Evolutionary conservation across 495 filamentous ascomycete species (phyloP), one percentile per base, ranked within the genome.

Genomic region (Penicillium pancosmium): DNA sequence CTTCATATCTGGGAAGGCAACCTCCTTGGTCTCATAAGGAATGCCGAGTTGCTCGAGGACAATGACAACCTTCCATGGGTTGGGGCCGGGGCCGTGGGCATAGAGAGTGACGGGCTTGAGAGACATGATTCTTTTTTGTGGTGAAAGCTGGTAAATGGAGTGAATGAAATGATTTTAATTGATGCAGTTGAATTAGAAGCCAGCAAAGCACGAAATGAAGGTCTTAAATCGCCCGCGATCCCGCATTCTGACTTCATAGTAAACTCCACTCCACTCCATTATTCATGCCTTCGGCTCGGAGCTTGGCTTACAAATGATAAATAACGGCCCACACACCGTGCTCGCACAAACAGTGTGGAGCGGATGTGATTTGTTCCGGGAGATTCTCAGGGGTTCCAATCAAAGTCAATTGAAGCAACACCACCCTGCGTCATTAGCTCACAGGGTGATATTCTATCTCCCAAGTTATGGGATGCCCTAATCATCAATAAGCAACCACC

Each of bases 61-160:
- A 36, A 87, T 82, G 60, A 74, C 72, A 13, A 90, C 82, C 66
- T 91, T 92, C 76, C 78, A 83, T 15, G 86, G 82, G 64, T 89
- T 88, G 56, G 87, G 84, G 21, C 82, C 82, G 34, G 15, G 15
- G 9, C 55, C 55, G 47, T 74, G 70, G 47, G 63, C 74, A 55
- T 80, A 80, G 48, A 82, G 61, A 35, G 57, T 69, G 57, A 83
- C 74, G 1, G 79, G 71, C 55, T 82, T 74, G 65, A 74, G 71
- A 58, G 75, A 73, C 77, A 78, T 78, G 27, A 19, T 68, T 46
- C 15, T 62, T 46, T 62, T 46, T 25, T 40, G 19, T 27, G 27
- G 27, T 59, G 11, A 50, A 15, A 34, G 38, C 50, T 40, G 48
- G 11, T n/a, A 4, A 0, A 40, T 40, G 4, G 36, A n/a, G 6